Base-by-base conservation (phyloP, 345 rosid genomes). In the Euphorbia peplus region DNA sequence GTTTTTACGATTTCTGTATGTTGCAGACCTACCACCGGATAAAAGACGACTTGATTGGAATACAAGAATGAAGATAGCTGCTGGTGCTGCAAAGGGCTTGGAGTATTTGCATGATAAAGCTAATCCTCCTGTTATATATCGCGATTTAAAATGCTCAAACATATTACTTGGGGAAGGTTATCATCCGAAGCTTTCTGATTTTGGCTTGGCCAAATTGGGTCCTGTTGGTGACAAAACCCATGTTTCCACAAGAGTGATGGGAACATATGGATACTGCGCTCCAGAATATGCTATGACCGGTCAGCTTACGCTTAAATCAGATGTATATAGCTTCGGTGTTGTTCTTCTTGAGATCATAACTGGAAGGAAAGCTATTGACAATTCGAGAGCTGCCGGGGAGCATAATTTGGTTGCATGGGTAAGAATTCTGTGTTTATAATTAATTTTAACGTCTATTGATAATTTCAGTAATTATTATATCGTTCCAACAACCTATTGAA, bases 201-300 rank as follows among this genome's bases (percentile, higher is more conserved):
- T 92, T 26, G 98, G 98, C 56, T 81, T 92, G 80, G 98, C 98
- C 66, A 92, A 92, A 78, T 76, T 92, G 65, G 98, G 98, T 4
- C 95, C 96, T 47, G 92, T 86, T 67, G 98, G 96, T 7, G 98
- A 92, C 69, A 85, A 88, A 22, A 90, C 95, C 32, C 98, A 90
- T 76, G 98, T 90, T 37, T 90, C 95, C 22, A 92, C 98, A 9
- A 87, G 96, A 67, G 97, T 91, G 72, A 89, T 91, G 97, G 97
- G 97, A 47, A 92, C 97, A 32, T 91, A 89, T 52, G 97, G 96
- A 60, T 91, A 91, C 67, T 91, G 96, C 39, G 96, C 97, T 60
- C 97, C 97, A 0, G 93, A 91, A 68, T 91, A 91, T 70, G 96
- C 97, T 70, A 91, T 89, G 97, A 91, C 97, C 3, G 98, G 98